A percentile compares a stretch with the other conserved stretches of the same genome.
Evolutionary conservation across 371 early-diverging fungal genomes (phyloP).

Genomic region (Mucor irregularis): DNA sequence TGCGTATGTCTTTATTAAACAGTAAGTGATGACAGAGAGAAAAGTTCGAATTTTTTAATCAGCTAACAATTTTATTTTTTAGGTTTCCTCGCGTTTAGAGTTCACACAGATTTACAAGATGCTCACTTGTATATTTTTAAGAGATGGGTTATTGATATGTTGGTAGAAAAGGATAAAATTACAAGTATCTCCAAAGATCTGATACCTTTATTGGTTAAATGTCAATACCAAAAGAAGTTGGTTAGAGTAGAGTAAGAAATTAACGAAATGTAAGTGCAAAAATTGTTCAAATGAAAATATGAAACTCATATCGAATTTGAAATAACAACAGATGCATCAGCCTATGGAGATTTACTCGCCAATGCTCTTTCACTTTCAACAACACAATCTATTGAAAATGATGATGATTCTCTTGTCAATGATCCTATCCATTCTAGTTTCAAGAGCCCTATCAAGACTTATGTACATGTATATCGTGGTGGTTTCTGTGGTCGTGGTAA

Average conservation of each 20-base stretch:
- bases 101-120: conserved; percentile 80
- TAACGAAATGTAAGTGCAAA: conserved; percentile 54
- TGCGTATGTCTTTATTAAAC: conserved; percentile 74
- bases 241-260: conserved; percentile 70
- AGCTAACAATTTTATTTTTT: not conserved
- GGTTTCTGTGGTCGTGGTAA: conserved; percentile 78
- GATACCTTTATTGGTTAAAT: conserved; percentile 80
- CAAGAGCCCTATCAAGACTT: conserved; percentile 49
- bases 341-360: conserved; percentile 31
- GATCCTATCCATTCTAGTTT: conserved; percentile 35
- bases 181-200: conserved; percentile 83
- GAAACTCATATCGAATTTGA: no score
- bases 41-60: not conserved
- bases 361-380: conserved; percentile 52
- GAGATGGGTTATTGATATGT: conserved; percentile 85
- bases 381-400: conserved; percentile 36
- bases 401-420: conserved; percentile 23
- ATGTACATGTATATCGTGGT: conserved; percentile 48
- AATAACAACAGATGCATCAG: conserved; percentile 46
- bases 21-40: conserved; percentile 30
- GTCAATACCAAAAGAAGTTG: conserved; percentile 70
- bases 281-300: not conserved
- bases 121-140: conserved; percentile 91
- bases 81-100: conserved; percentile 76
- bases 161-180: conserved; percentile 67